Percentiles rank a stretch among this genome's conserved stretches.
These are phyloP conservation scores for Pythium sp. DNA, from an alignment of 352 stramenopile species.

Conservation along the genomic window DNA sequence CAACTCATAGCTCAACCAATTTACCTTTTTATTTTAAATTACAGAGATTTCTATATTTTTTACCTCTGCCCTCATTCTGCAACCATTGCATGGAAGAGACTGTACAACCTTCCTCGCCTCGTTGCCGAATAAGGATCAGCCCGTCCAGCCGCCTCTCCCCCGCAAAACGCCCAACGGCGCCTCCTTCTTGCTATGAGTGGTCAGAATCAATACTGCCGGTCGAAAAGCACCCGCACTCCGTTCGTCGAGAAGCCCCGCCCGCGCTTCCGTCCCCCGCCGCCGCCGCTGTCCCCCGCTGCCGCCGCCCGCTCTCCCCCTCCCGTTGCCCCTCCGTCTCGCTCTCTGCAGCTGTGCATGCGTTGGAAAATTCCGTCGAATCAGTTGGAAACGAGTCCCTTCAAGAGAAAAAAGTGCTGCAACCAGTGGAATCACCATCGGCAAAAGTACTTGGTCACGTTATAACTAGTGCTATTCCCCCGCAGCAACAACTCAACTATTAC, in stretches of 20 bases:
- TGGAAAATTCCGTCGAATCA: conserved; percentile 76
- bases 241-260: neutral
- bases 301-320: neutral
- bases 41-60: neutral
- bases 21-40: neutral
- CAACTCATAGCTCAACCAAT: neutral
- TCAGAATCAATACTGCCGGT: conserved; percentile 11
- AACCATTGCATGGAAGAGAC: neutral
- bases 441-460: conserved; percentile 37
- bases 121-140: neutral
- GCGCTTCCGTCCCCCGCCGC: neutral
- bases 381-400: conserved; percentile 79
- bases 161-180: neutral
- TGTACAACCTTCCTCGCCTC: neutral
- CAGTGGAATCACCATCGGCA: conserved; percentile 23
- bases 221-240: conserved; percentile 9
- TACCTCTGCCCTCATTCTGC: neutral
- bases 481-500: neutral
- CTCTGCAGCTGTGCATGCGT: conserved; percentile 80
- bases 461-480: conserved; percentile 9
- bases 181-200: neutral
- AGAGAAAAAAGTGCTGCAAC: conserved; percentile 65
- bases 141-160: neutral
- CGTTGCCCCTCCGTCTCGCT: conserved; percentile 15
- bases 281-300: neutral